These are phyloP conservation scores for Posidonia oceanica DNA, from an alignment of 116 monocot species.

Conservation along the genomic window DNA sequence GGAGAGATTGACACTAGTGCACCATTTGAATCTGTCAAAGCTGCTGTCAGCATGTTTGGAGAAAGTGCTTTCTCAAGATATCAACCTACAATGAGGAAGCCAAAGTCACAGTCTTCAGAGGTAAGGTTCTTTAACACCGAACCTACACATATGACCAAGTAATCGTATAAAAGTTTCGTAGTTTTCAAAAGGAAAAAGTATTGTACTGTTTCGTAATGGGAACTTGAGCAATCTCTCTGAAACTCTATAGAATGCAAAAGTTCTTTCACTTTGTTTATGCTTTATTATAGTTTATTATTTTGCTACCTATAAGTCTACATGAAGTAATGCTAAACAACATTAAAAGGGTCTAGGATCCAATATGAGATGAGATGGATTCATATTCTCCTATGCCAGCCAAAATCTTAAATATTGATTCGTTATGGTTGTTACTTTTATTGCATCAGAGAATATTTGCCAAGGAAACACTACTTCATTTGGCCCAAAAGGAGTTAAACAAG, in stretches of 20 bases:
- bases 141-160: background rate
- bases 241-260: no score
- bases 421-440: background rate
- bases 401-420: no score
- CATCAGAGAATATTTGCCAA: constrained; percentile 39
- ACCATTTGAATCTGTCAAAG: constrained; percentile 85
- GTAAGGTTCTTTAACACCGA: constrained; percentile 12
- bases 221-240: background rate
- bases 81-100: constrained; percentile 31
- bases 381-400: no score
- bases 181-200: background rate
- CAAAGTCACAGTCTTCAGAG: constrained; percentile 38
- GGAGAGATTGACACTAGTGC: constrained; percentile 91
- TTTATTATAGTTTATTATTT: no score
- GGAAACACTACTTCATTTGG: constrained; percentile 65
- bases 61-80: constrained; percentile 44
- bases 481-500: constrained; percentile 60
- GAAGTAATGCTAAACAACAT: no score
- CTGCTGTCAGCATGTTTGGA: constrained; percentile 81
- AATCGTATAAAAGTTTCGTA: background rate
- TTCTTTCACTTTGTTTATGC: no score
- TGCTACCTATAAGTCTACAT: no score
- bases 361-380: no score
- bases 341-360: no score
- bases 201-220: background rate